phyloP scores from a whole-genome alignment of 306 rosid genomes.

The Rosa rugosa region DNA sequence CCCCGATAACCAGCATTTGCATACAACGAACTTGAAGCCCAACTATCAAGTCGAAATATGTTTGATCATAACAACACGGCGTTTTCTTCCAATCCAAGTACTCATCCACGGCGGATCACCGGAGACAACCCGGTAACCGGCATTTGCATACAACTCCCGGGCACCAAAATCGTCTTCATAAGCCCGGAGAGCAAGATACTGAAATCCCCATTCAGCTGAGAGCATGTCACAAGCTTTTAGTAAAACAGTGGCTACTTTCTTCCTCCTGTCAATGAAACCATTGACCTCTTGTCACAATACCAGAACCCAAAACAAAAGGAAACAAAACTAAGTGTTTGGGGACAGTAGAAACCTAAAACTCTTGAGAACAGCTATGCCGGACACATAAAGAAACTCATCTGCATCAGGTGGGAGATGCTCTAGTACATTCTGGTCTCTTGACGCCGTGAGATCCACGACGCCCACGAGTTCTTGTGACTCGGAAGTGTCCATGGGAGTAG shows the following conservation, averaged over 20 bases:
- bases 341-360: conserved; percentile 52
- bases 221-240: conserved; percentile 67
- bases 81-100: conserved; percentile 85
- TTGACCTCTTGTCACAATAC: not conserved
- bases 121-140: conserved; percentile 67
- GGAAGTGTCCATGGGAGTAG: conserved; percentile 17
- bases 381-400: conserved; percentile 67
- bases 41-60: not conserved
- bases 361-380: conserved; percentile 75
- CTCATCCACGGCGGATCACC: conserved; percentile 77
- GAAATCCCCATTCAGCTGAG: conserved; percentile 62
- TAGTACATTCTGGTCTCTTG: conserved; percentile 54
- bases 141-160: conserved; percentile 61
- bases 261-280: conserved; percentile 54
- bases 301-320: not conserved
- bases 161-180: conserved; percentile 88
- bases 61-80: conserved; percentile 77
- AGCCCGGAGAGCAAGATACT: conserved; percentile 70
- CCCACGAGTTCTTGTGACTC: conserved; percentile 59
- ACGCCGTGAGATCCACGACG: conserved; percentile 63
- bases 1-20: no score
- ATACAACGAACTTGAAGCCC: not conserved
- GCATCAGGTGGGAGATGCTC: conserved; percentile 56
- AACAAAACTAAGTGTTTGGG: not conserved
- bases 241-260: conserved; percentile 62